Evolutionary conservation across 2,329 filamentous ascomycete species (phyloP), one percentile per base, ranked within the genome.

Genomic region (Neobulgaria alba): DNA sequence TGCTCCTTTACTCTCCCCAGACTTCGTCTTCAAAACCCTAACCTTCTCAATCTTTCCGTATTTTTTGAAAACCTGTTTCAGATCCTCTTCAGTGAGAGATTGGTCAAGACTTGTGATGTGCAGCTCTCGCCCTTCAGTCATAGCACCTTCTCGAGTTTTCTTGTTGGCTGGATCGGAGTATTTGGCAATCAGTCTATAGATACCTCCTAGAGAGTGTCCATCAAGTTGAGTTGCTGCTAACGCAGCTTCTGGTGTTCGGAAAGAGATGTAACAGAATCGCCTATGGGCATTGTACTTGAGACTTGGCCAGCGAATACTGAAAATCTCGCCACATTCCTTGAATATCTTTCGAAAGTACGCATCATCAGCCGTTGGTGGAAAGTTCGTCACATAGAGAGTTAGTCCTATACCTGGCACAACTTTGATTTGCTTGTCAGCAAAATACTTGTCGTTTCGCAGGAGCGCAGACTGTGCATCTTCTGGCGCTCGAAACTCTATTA

Each of bases 191-290:
- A 98, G 70, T 50, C 73, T 79, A 51, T 80, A 79, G 19, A 75
- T 73, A 18, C 77, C 77, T 17, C 82, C 82, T 0, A 94, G 63
- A 16, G 79, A 60, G 42, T 72, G 79, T 18, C 82, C 82, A 56
- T 95, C 73, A 36, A 95, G 73, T 43, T 76, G 66, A 1, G 80
- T 82, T 1, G 89, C 89, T 36, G 75, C 77, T 29, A 77, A 71
- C 1, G 88, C 85, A 38, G 76, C 74, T n/a, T 72, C 70, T 2
- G 73, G 63, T 21, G 78, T 77, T 35, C 79, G 73, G 59, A 95
- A 95, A n/a, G 93, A 86, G 5, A 95, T 72, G 61, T 98, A 98
- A 67, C 89, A 95, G 66, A 98, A 98, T 17, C 92, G 82, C 21
- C 92, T 85, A 53, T 85, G 81, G 2, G 82, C 81, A 56, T 95